Evolutionary conservation across 169 alveolate species (phyloP).

Genomic region (Ichthyophthirius multifiliis): DNA sequence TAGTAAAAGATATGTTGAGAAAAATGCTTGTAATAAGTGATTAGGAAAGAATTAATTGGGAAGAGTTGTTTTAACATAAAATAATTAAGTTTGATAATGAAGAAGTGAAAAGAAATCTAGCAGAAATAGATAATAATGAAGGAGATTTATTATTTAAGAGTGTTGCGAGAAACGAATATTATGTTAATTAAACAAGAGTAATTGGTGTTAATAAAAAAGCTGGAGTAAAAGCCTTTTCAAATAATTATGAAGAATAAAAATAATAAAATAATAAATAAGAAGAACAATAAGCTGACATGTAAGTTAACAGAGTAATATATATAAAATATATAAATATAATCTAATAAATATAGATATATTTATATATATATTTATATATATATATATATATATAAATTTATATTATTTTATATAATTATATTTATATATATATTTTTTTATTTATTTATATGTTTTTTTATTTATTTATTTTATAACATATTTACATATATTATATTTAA

Average conservation of each 20-base stretch:
- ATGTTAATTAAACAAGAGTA: constrained; percentile 27
- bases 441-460: no score
- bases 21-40: constrained; percentile 20
- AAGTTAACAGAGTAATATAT: not conserved
- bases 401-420: not conserved
- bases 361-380: not conserved
- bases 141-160: constrained; percentile 8
- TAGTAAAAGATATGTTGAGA: constrained; percentile 24
- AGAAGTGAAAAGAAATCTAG: constrained; percentile 3
- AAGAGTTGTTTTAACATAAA: constrained; percentile 31
- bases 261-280: not conserved
- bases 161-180: constrained; percentile 17
- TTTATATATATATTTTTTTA: no score
- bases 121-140: constrained; percentile 2
- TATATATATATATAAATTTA: not conserved
- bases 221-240: not conserved
- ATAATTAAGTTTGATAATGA: constrained; percentile 21
- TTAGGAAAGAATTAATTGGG: constrained; percentile 35
- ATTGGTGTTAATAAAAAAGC: constrained; percentile 14
- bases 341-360: not conserved
- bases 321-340: not conserved
- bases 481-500: no score
- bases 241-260: not conserved
- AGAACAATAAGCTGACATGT: not conserved
- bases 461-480: no score